These are phyloP conservation scores for Plasmodium sp. DNA, from an alignment of 169 alveolate genomes.

Conservation along the genomic window DNA sequence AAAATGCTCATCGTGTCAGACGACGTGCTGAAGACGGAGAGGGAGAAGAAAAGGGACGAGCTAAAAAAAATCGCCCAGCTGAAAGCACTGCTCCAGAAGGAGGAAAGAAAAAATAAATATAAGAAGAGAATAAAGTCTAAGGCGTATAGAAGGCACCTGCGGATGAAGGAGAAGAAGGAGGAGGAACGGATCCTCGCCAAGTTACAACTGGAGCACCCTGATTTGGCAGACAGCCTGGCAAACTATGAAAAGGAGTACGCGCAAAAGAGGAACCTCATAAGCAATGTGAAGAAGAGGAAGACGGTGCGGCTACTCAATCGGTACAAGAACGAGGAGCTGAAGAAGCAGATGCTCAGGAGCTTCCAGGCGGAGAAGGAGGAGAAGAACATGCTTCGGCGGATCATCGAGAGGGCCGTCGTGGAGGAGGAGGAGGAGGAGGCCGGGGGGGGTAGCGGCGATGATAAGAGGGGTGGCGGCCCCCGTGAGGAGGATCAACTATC, in stretches of 20 bases:
- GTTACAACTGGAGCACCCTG: slow-evolving; percentile 28
- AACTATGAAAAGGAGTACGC: slow-evolving; percentile 69
- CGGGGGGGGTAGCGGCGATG: background rate
- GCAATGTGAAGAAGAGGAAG: slow-evolving; percentile 47
- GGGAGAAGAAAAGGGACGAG: slow-evolving; percentile 40
- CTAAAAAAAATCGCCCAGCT: slow-evolving; percentile 21
- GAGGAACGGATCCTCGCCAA: slow-evolving; percentile 26
- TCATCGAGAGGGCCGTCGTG: slow-evolving; percentile 19
- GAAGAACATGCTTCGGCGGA: slow-evolving; percentile 21
- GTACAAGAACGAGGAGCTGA: slow-evolving; percentile 51
- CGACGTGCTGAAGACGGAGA: slow-evolving; percentile 24
- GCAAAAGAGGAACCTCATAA: slow-evolving; percentile 50
- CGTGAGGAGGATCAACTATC: too few relatives aligned
- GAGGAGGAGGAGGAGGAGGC: background rate
- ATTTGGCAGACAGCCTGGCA: background rate
- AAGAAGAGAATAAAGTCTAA: slow-evolving; percentile 48
- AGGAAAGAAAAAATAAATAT: slow-evolving; percentile 7
- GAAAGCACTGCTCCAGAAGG: slow-evolving; percentile 6
- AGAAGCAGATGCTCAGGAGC: slow-evolving; percentile 31
- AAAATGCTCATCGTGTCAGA: slow-evolving; percentile 42
- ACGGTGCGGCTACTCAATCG: slow-evolving; percentile 25
- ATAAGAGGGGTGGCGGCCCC: background rate
- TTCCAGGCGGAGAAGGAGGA: slow-evolving; percentile 50
- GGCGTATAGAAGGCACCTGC: slow-evolving; percentile 31
- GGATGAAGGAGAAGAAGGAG: slow-evolving; percentile 49